A percentile compares a stretch with the other conserved stretches of the same genome.
phyloP scores from a whole-genome alignment of 306 rosid genomes.

The Malus domestica region ASM211411v1 NC_041798.1:1508501-1509000 shows the following conservation, averaged over 20 bases:
- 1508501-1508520: slow-evolving; percentile 6
- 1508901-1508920: neutral
- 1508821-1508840: neutral
- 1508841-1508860: neutral
- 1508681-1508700: neutral
- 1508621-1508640: slow-evolving; percentile 1
- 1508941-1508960: neutral
- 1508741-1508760: neutral
- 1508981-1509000: neutral
- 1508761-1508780: neutral
- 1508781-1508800: neutral
- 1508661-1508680: neutral
- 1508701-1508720: neutral
- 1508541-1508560: slow-evolving; percentile 14
- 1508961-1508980: neutral
- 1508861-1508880: neutral
- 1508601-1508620: neutral
- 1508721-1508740: neutral
- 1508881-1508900: neutral
- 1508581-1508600: neutral
- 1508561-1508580: neutral
- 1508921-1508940: neutral
- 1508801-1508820: neutral
- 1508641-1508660: neutral
- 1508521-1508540: slow-evolving; percentile 19